A percentile compares a stretch with the other conserved stretches of the same genome.
Evolutionary conservation across 169 alveolate species (phyloP).

Genomic region (Perkinsus chesapeaki): DNA sequence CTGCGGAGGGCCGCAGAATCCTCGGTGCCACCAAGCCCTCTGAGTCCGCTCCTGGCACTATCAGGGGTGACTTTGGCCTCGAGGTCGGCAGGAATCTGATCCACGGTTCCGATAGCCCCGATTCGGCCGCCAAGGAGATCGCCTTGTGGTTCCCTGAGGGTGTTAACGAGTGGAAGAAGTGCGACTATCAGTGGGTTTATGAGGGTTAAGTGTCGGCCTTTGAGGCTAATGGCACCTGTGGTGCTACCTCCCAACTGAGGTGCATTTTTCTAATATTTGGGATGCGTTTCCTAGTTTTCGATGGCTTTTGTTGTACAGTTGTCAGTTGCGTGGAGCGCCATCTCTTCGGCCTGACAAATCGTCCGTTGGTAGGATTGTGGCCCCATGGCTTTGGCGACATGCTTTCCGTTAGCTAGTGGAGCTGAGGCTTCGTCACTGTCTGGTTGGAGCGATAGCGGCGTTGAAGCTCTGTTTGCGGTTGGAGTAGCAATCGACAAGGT

Average conservation of each 20-base stretch:
- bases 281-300: background rate
- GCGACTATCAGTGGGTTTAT: background rate
- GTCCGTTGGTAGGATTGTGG: background rate
- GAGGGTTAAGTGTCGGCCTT: constrained; percentile 1
- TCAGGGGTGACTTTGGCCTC: constrained; percentile 90
- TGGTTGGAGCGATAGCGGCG: background rate
- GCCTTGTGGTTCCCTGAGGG: constrained; percentile 77
- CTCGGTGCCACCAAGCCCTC: constrained; percentile 87
- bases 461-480: too few relatives aligned
- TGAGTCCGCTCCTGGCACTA: constrained; percentile 84
- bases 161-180: background rate
- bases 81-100: constrained; percentile 86
- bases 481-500: too few relatives aligned
- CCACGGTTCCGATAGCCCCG: constrained; percentile 91
- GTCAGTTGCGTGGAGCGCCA: too few relatives aligned
- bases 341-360: too few relatives aligned
- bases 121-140: constrained; percentile 86
- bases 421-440: background rate
- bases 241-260: background rate
- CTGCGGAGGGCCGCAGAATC: constrained; percentile 83
- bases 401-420: background rate
- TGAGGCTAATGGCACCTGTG: too few relatives aligned
- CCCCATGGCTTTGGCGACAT: background rate
- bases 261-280: background rate
- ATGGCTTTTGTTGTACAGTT: background rate